Percentiles rank a stretch among this genome's conserved stretches.
Evolutionary conservation across 345 rosid genomes (phyloP).

Genomic region (Acer negundo): DNA sequence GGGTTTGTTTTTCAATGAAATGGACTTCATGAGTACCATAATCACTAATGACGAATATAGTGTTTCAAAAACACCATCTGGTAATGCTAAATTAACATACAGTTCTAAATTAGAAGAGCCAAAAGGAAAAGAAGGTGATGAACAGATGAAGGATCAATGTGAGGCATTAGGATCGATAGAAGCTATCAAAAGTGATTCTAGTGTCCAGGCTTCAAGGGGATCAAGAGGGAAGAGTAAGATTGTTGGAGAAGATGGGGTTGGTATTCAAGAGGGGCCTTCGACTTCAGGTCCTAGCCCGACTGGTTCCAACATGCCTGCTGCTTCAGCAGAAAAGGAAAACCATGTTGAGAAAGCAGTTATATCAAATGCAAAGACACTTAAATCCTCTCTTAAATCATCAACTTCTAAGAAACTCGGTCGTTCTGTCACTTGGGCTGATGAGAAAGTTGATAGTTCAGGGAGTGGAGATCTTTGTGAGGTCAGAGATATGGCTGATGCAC

Average conservation of each 20-base stretch:
- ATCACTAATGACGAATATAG: slow-evolving; percentile 58
- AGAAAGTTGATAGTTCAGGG: slow-evolving; percentile 37
- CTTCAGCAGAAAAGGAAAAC: slow-evolving; percentile 30
- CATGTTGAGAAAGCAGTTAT: slow-evolving; percentile 30
- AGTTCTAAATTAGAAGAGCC: slow-evolving; percentile 26
- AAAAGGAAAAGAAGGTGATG: slow-evolving; percentile 27
- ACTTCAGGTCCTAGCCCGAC: slow-evolving; percentile 30
- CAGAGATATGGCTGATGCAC: slow-evolving; percentile 39
- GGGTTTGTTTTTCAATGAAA: slow-evolving; percentile 38
- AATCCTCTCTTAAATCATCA: slow-evolving; percentile 67
- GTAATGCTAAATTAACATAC: slow-evolving; percentile 30
- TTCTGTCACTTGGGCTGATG: slow-evolving; percentile 93
- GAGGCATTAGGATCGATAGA: slow-evolving; percentile 28
- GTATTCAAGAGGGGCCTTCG: slow-evolving; percentile 33
- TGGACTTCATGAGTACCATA: slow-evolving; percentile 62
- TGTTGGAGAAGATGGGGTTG: slow-evolving; percentile 25
- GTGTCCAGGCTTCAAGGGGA: slow-evolving; percentile 27
- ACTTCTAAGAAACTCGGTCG: slow-evolving; percentile 48
- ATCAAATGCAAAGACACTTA: slow-evolving; percentile 41
- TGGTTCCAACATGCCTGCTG: slow-evolving; percentile 17
- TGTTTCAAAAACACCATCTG: slow-evolving; percentile 53
- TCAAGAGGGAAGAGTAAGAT: slow-evolving; percentile 29
- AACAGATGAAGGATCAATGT: slow-evolving; percentile 21
- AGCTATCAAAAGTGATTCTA: slow-evolving; percentile 23
- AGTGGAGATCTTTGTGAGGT: slow-evolving; percentile 53